Evolutionary conservation across 2,329 filamentous ascomycete species (phyloP).

Genomic region (Fusarium austroafricanum): DNA sequence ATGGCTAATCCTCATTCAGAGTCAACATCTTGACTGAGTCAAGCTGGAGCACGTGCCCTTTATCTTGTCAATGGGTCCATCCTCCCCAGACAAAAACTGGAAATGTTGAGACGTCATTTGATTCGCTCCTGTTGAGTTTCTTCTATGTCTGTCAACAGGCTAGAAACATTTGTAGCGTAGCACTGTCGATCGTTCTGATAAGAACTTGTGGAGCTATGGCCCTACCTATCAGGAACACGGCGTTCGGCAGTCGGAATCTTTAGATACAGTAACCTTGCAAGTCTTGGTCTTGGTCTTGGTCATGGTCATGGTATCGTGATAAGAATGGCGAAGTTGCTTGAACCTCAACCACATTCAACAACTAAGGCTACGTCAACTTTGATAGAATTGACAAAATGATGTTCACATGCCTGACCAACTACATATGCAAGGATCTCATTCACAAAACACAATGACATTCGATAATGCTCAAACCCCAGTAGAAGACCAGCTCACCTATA

Average conservation of each 20-base stretch:
- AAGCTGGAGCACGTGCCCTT: conserved; percentile 3
- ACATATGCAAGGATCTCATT: background rate
- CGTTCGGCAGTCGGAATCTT: conserved; percentile 30
- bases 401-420: background rate
- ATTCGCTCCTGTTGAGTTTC: conserved; percentile 16
- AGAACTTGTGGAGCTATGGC: conserved; percentile 8
- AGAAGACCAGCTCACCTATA: background rate
- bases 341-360: background rate
- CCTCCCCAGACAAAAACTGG: conserved; percentile 17
- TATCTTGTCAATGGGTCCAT: conserved; percentile 29
- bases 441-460: too few species aligned
- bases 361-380: background rate
- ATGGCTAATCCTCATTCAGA: background rate
- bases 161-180: conserved; percentile 22
- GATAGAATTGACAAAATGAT: background rate
- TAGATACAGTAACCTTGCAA: conserved; percentile 9
- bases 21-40: conserved; percentile 10
- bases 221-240: conserved; percentile 22
- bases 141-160: conserved; percentile 24
- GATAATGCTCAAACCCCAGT: background rate
- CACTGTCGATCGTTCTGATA: conserved; percentile 29
- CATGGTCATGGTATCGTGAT: background rate
- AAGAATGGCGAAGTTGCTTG: background rate
- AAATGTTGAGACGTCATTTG: conserved; percentile 33
- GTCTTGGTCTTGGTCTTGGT: too few species aligned